These are phyloP conservation scores for Claviceps sp. DNA, from an alignment of 2,329 filamentous ascomycete species.

Conservation along the genomic window DNA sequence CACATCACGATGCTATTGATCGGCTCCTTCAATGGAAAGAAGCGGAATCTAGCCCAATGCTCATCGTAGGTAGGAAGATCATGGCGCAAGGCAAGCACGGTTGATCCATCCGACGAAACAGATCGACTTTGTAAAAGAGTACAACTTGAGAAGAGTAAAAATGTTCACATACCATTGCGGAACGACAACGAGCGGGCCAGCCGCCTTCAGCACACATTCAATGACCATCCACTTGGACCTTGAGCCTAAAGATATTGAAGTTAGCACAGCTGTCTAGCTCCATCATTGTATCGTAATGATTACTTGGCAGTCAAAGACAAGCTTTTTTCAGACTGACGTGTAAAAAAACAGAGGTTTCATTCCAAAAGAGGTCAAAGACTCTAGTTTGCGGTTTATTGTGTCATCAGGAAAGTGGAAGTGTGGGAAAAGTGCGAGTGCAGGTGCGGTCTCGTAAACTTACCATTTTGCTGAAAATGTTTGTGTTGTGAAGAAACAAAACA, in stretches of 20 bases:
- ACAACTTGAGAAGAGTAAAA: too few species aligned
- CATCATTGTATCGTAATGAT: background rate
- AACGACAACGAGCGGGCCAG: background rate
- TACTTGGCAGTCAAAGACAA: constrained; percentile 6
- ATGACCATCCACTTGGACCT: constrained; percentile 6
- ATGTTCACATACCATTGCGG: background rate
- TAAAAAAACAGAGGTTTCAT: constrained; percentile 73
- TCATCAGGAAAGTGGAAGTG: constrained; percentile 51
- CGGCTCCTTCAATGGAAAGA: too few species aligned
- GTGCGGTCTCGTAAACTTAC: constrained; percentile 7
- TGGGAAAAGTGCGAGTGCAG: constrained; percentile 1
- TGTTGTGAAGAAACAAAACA: constrained; percentile 5
- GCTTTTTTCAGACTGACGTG: constrained; percentile 79
- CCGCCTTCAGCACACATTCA: background rate
- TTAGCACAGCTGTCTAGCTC: constrained; percentile 13
- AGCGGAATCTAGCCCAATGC: too few species aligned
- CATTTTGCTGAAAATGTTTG: constrained; percentile 3
- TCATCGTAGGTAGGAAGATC: too few species aligned
- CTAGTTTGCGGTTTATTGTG: constrained; percentile 83
- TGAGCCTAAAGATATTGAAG: constrained; percentile 3
- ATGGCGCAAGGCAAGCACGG: too few species aligned
- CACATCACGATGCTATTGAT: too few species aligned
- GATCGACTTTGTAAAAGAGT: too few species aligned
- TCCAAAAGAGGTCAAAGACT: constrained; percentile 79
- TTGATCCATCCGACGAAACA: too few species aligned